A percentile compares a stretch with the other conserved stretches of the same genome.
Conservation (phyloP, 805 yeast species). For the Kodamaea neixiangensis region DNA sequence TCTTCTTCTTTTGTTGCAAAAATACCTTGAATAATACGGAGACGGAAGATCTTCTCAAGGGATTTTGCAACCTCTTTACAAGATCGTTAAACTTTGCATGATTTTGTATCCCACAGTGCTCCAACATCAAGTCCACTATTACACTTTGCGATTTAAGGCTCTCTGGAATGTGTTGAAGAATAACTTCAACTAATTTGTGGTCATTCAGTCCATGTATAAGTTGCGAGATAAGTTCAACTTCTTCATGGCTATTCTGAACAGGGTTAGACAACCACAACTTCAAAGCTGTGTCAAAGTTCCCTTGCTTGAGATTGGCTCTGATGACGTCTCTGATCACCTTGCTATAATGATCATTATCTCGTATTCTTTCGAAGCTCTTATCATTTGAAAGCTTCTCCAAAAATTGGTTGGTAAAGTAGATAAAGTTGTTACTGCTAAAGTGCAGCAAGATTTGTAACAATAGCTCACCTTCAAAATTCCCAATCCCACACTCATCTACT, state of each 20-base stretch:
- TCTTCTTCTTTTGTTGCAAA: slow-evolving; percentile 26
- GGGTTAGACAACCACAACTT: neutral
- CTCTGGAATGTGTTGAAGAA: slow-evolving; percentile 1
- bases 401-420: slow-evolving; percentile 12
- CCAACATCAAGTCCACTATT: slow-evolving; percentile 17
- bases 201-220: slow-evolving; percentile 9
- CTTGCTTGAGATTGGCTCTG: slow-evolving; percentile 9
- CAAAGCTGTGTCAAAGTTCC: slow-evolving; percentile 11
- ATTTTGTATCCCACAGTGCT: slow-evolving; percentile 20
- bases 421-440: slow-evolving; percentile 8
- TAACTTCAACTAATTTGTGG: neutral
- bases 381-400: neutral
- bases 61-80: slow-evolving; percentile 26
- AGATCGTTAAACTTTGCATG: slow-evolving; percentile 20
- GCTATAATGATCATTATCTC: slow-evolving; percentile 1
- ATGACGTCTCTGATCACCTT: slow-evolving; percentile 6
- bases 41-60: slow-evolving; percentile 34
- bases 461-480: neutral
- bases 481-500: slow-evolving; percentile 6
- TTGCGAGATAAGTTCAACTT: neutral
- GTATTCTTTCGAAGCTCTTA: neutral
- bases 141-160: slow-evolving; percentile 7
- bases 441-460: slow-evolving; percentile 6
- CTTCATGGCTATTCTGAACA: neutral
- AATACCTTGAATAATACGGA: slow-evolving; percentile 35